These are phyloP conservation scores for Arxiozyma slooffiae DNA, from an alignment of 1,139 yeast species.

Conservation along the genomic window DNA sequence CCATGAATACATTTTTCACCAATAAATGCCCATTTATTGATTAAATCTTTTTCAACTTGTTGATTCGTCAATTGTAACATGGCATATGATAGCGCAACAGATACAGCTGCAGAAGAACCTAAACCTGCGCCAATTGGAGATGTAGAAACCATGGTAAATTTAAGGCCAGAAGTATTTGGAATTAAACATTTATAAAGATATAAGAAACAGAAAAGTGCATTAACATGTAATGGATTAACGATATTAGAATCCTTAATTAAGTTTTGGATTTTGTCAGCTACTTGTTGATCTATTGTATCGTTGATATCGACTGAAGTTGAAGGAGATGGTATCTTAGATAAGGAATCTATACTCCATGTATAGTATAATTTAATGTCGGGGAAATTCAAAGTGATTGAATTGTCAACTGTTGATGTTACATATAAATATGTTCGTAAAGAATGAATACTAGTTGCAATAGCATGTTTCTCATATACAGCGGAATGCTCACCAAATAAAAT, in stretches of 20 bases:
- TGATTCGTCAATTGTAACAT: conserved; percentile 40
- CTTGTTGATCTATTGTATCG: neutral
- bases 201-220: conserved; percentile 80
- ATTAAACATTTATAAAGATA: conserved; percentile 37
- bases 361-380: conserved; percentile 68
- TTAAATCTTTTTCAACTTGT: conserved; percentile 37
- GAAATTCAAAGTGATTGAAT: conserved; percentile 52
- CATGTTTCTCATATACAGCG: conserved; percentile 74
- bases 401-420: conserved; percentile 35
- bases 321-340: neutral
- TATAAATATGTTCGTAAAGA: conserved; percentile 57
- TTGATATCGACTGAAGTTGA: neutral
- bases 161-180: conserved; percentile 40
- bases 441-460: conserved; percentile 31
- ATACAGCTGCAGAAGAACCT: conserved; percentile 87
- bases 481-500: conserved; percentile 96
- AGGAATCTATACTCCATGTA: conserved; percentile 38
- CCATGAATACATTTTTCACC: conserved; percentile 97
- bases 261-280: neutral
- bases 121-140: conserved; percentile 95
- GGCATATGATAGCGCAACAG: conserved; percentile 78
- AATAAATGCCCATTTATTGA: conserved; percentile 80
- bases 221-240: conserved; percentile 45
- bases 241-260: neutral
- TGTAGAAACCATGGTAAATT: conserved; percentile 66